Percentiles rank a stretch among this genome's conserved stretches.
These are phyloP conservation scores for Microsporum audouinii DNA, from an alignment of 2,329 filamentous ascomycete species.

Conservation along the genomic window DNA sequence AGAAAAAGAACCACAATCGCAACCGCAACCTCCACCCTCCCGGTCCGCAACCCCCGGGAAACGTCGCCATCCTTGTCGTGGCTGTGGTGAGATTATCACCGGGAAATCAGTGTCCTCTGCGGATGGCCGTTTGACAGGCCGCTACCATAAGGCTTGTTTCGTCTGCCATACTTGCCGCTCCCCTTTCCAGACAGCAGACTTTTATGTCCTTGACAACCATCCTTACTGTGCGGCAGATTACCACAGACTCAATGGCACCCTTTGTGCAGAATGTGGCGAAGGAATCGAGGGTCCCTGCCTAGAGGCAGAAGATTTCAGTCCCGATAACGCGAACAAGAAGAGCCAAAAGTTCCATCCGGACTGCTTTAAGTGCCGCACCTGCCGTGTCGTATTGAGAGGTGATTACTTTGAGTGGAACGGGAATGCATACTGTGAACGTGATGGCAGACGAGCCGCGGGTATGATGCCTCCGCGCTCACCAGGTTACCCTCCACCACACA, in stretches of 20 bases:
- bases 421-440: conserved; percentile 71
- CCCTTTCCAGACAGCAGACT: conserved; percentile 76
- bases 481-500: conserved; percentile 17
- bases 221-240: conserved; percentile 92
- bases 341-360: conserved; percentile 66
- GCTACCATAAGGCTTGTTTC: conserved; percentile 93
- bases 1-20: background rate
- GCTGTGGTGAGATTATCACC: conserved; percentile 64
- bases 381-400: conserved; percentile 59
- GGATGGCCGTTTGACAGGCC: conserved; percentile 79
- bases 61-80: conserved; percentile 56
- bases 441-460: conserved; percentile 54
- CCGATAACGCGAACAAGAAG: background rate
- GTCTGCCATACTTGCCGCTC: conserved; percentile 73
- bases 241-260: conserved; percentile 75
- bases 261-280: conserved; percentile 65
- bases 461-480: conserved; percentile 19
- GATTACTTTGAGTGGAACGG: conserved; percentile 88
- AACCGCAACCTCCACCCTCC: background rate
- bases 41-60: conserved; percentile 5
- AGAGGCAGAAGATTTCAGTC: conserved; percentile 52
- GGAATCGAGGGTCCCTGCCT: conserved; percentile 93
- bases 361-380: conserved; percentile 73
- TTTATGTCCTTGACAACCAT: conserved; percentile 78
- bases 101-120: conserved; percentile 91